Evolutionary conservation across 2,329 filamentous ascomycete species (phyloP), one percentile per base, ranked within the genome.

Genomic region (Ascochyta clinopodiicola): DNA sequence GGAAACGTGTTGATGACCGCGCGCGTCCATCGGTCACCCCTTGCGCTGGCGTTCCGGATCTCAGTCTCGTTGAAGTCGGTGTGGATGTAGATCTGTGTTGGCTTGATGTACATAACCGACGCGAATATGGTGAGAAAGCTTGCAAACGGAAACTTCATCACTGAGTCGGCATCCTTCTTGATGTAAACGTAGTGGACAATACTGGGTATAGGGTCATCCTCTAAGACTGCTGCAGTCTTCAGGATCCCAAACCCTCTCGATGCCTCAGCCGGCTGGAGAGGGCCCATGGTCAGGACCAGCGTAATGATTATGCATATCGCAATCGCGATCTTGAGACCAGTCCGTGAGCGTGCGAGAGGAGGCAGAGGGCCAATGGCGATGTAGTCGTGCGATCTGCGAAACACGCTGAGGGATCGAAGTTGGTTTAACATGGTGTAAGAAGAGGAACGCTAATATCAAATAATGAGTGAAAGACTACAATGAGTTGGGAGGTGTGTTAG

Each of bases 161-260:
- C 27, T 4, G 57, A 60, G 37, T 57, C n/a, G 15, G 29, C 51
- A 19, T 62, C 56, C 24, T 57, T 51, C 44, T 62, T 60, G 32
- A 66, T 47, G 36, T 58, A 58, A 2, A 61, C 56, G 32, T 62
- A 66, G 43, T 67, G 61, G 4, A 64, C 56, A 17, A 65, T 64
- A 38, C 50, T 62, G 13, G 64, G 64, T n/a, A 64, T 66, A 19
- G 60, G 53, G 22, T 29, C 29, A 17, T 51, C 21, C 38, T 19
- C 21, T 2, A 32, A 36, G 15, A 45, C 1, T 3, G 39, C 29
- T 31, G 21, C 22, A 29, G 31, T 27, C 21, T 40, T 44, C 2
- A 56, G 29, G 15, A 44, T 38, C 19, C 49, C 42, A 12, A 49
- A 46, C 6, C 31, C 31, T 17, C 48, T 51, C 15, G 19, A 44